These are phyloP conservation scores for Saprolegnia diclina DNA, from an alignment of 352 stramenopile genomes.

Conservation along the genomic window DNA sequence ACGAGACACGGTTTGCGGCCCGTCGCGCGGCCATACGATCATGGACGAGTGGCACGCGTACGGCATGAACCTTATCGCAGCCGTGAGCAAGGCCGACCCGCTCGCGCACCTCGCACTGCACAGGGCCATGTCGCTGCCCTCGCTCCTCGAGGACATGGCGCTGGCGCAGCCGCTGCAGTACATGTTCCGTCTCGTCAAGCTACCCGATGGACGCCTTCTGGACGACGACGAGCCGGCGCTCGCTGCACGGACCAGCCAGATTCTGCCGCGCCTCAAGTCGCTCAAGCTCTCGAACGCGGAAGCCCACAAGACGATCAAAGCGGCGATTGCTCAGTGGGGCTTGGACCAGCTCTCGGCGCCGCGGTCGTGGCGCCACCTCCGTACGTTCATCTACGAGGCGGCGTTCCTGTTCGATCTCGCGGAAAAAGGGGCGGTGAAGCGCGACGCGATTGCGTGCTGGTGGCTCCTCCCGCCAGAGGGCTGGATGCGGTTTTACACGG, in stretches of 20 bases:
- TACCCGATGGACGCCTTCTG: no score
- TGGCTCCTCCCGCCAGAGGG: conserved; percentile 3
- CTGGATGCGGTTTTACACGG: neutral
- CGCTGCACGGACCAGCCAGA: neutral
- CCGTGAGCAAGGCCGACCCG: no score
- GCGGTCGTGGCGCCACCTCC: neutral
- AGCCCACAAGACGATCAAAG: conserved; percentile 46
- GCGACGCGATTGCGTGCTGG: neutral
- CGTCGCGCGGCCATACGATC: neutral
- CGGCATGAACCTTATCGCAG: no score
- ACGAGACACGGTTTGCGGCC: neutral
- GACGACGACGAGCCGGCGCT: neutral
- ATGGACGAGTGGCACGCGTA: conserved; percentile 16
- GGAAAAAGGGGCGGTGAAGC: conserved; percentile 5
- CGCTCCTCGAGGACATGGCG: no score
- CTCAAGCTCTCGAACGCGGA: conserved; percentile 62
- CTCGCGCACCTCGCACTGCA: no score
- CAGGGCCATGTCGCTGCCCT: no score
- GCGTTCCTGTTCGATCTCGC: conserved; percentile 14
- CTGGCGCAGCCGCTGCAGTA: no score
- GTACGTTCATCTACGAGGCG: neutral
- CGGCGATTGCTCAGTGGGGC: conserved; percentile 28
- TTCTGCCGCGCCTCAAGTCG: neutral
- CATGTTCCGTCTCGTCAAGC: no score
- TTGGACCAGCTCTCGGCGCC: neutral